Evolutionary conservation across 192 early-diverging fungal species (phyloP).

Genomic region (Gonapodya sp.): DNA sequence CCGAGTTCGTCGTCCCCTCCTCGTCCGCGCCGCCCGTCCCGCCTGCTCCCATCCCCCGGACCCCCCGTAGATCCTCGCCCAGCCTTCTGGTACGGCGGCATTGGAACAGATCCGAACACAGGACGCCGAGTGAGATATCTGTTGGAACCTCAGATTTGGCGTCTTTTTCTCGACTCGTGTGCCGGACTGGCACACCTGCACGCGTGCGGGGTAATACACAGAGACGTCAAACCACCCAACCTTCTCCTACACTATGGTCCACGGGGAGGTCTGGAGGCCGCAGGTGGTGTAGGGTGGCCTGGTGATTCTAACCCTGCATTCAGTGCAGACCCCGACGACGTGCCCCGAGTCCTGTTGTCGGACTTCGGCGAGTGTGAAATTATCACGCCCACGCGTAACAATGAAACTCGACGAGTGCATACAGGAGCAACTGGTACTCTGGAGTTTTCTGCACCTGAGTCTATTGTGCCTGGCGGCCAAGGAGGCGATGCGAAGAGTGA

Average conservation of each 20-base stretch:
- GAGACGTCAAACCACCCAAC: conserved; percentile 91
- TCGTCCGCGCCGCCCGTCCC: neutral
- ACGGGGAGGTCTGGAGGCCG: neutral
- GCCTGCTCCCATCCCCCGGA: neutral
- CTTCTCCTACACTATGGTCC: conserved; percentile 66
- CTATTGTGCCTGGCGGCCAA: conserved; percentile 28
- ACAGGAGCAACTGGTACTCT: conserved; percentile 92
- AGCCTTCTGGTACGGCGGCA: neutral
- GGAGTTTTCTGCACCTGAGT: conserved; percentile 88
- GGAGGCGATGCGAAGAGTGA: conserved; percentile 36
- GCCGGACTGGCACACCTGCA: conserved; percentile 85
- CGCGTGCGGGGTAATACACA: conserved; percentile 77
- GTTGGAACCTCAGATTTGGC: conserved; percentile 63
- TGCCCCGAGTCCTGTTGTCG: conserved; percentile 75
- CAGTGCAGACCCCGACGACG: conserved; percentile 23
- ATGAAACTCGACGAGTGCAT: conserved; percentile 48
- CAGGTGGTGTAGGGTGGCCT: neutral
- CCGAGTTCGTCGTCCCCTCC: neutral
- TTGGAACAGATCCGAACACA: neutral
- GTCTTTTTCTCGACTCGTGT: conserved; percentile 83
- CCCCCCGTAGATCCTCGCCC: neutral
- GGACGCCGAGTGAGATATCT: conserved; percentile 23
- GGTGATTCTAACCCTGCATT: conserved; percentile 27
- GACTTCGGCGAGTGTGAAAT: conserved; percentile 98
- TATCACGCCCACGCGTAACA: conserved; percentile 36